Percentiles rank a stretch among this genome's conserved stretches.
These are phyloP conservation scores for Calvatia gigantea DNA, from an alignment of 768 basidiomycete genomes.

Conservation along the genomic window DNA sequence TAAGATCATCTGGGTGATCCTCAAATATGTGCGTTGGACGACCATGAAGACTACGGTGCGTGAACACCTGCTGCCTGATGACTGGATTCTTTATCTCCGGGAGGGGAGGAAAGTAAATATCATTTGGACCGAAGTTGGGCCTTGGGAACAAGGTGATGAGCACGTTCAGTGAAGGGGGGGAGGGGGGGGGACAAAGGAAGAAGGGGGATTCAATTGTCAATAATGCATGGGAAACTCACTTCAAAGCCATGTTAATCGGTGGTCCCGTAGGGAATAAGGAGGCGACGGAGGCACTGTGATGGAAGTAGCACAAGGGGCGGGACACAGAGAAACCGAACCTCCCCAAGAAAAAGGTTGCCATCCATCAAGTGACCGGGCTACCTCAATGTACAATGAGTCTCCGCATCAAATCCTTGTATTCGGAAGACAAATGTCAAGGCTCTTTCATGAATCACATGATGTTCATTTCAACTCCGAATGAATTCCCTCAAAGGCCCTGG, in stretches of 20 bases:
- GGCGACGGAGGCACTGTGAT: background rate
- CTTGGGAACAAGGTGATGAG: slow-evolving; percentile 18
- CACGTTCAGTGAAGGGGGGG: too few species aligned
- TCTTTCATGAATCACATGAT: slow-evolving; percentile 5
- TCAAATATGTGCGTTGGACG: slow-evolving; percentile 76
- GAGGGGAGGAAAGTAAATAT: slow-evolving; percentile 51
- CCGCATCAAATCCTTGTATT: slow-evolving; percentile 9
- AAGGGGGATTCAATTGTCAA: background rate
- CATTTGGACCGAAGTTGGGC: slow-evolving; percentile 40
- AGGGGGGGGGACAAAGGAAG: background rate
- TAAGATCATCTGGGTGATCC: slow-evolving; percentile 65
- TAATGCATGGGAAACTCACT: slow-evolving; percentile 6
- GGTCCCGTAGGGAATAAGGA: background rate
- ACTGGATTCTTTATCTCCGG: slow-evolving; percentile 47
- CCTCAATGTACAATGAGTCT: slow-evolving; percentile 7
- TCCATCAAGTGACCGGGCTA: background rate
- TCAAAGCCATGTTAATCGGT: slow-evolving; percentile 1
- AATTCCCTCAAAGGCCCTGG: background rate
- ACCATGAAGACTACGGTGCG: slow-evolving; percentile 69
- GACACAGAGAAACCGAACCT: background rate
- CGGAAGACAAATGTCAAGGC: background rate
- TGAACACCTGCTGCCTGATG: slow-evolving; percentile 60
- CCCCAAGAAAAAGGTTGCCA: background rate
- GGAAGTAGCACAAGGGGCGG: background rate
- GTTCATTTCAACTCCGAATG: slow-evolving; percentile 6